Percentiles rank a stretch among this genome's conserved stretches.
Evolutionary conservation across 805 yeast species (phyloP).

Genomic region (Brettanomyces sp.): DNA sequence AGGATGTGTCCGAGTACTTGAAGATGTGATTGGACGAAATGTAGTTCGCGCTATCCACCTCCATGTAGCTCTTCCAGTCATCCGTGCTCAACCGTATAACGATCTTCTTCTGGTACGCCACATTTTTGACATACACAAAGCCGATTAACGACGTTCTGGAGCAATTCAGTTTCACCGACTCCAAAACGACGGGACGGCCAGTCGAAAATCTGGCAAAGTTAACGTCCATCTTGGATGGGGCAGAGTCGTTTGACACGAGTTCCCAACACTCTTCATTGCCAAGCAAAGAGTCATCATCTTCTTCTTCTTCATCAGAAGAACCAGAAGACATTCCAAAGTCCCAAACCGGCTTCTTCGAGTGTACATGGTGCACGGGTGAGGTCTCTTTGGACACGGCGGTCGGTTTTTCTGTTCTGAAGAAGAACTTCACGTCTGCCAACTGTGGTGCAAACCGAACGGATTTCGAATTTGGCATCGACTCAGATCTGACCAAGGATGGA

Average conservation of each 20-base stretch:
- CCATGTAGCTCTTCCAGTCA: slow-evolving; percentile 31
- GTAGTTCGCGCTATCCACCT: slow-evolving; percentile 25
- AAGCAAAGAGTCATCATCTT: slow-evolving; percentile 10
- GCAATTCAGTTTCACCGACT: slow-evolving; percentile 29
- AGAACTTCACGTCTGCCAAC: slow-evolving; percentile 54
- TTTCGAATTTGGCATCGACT: slow-evolving; percentile 43
- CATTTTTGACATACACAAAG: slow-evolving; percentile 29
- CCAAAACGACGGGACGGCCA: slow-evolving; percentile 22
- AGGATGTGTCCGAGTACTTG: slow-evolving; percentile 27
- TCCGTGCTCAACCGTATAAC: slow-evolving; percentile 40
- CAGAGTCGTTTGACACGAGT: slow-evolving; percentile 23
- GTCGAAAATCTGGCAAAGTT: slow-evolving; percentile 24
- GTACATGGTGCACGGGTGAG: slow-evolving; percentile 32
- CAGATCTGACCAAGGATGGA: slow-evolving; percentile 29
- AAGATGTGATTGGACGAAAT: slow-evolving; percentile 29
- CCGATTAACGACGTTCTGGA: slow-evolving; percentile 36
- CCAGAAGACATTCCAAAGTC: slow-evolving; percentile 10
- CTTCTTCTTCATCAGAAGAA: background rate
- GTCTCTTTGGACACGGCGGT: slow-evolving; percentile 51
- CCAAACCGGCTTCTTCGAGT: slow-evolving; percentile 16
- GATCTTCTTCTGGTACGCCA: slow-evolving; percentile 30
- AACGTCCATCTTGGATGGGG: slow-evolving; percentile 16
- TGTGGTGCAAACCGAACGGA: slow-evolving; percentile 57
- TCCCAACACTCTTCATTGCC: slow-evolving; percentile 20
- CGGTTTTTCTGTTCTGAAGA: slow-evolving; percentile 53